phyloP scores from a whole-genome alignment of 768 basidiomycete genomes.

The Tubosaeta brunneosetosa region DNA sequence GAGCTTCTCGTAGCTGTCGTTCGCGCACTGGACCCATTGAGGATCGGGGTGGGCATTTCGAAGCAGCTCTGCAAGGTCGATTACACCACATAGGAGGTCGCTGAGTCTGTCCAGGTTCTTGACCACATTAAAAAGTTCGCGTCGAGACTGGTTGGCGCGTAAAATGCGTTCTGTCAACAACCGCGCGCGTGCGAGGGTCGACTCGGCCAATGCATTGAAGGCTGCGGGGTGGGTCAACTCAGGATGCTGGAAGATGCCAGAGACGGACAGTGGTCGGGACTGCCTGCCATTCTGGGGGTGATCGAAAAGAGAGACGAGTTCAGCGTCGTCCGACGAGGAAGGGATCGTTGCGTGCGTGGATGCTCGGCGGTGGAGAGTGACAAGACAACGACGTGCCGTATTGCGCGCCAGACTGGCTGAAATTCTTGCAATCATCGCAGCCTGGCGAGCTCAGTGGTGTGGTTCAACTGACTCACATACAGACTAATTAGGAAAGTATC shows the following conservation, averaged over 20 bases:
- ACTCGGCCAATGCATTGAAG: slow-evolving; percentile 68
- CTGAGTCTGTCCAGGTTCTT: slow-evolving; percentile 97
- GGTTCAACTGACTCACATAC: neutral
- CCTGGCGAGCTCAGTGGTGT: neutral
- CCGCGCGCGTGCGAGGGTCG: slow-evolving; percentile 76
- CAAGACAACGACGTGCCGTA: slow-evolving; percentile 28
- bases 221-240: slow-evolving; percentile 64
- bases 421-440: slow-evolving; percentile 33
- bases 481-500: slow-evolving; percentile 16
- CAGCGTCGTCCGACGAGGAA: slow-evolving; percentile 59
- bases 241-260: slow-evolving; percentile 84
- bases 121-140: slow-evolving; percentile 79
- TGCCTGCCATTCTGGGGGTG: slow-evolving; percentile 41
- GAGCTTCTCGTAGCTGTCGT: slow-evolving; percentile 83
- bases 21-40: slow-evolving; percentile 77
- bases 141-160: slow-evolving; percentile 62
- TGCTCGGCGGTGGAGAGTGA: slow-evolving; percentile 24
- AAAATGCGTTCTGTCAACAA: slow-evolving; percentile 82
- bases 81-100: slow-evolving; percentile 92
- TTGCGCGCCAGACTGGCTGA: slow-evolving; percentile 41
- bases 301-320: slow-evolving; percentile 70
- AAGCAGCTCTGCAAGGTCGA: slow-evolving; percentile 92
- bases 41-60: slow-evolving; percentile 90
- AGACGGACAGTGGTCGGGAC: slow-evolving; percentile 44
- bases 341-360: slow-evolving; percentile 48